These are phyloP conservation scores for Pogostemon cablin DNA, from an alignment of 257 asterid species.

Conservation along the genomic window DNA sequence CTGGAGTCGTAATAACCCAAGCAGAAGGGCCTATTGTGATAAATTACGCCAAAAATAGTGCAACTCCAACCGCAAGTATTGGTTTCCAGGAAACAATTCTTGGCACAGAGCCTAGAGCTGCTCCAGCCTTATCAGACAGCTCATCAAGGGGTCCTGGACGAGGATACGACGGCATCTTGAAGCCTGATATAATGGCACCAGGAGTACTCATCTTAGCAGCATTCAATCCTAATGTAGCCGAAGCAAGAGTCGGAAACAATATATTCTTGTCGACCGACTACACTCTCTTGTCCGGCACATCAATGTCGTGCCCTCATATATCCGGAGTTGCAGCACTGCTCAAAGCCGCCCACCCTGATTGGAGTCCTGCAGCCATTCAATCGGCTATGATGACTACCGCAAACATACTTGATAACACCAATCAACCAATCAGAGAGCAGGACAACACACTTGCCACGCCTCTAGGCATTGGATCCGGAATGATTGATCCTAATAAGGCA, in stretches of 20 bases:
- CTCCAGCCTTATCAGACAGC: slow-evolving; percentile 37
- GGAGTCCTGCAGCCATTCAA: slow-evolving; percentile 51
- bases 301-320: slow-evolving; percentile 53
- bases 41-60: slow-evolving; percentile 20
- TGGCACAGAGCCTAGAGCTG: slow-evolving; percentile 38
- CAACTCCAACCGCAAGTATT: slow-evolving; percentile 35
- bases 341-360: slow-evolving; percentile 48
- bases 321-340: slow-evolving; percentile 46
- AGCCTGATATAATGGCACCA: slow-evolving; percentile 55
- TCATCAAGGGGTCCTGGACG: slow-evolving; percentile 44
- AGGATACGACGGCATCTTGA: slow-evolving; percentile 38
- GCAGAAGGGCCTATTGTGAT: slow-evolving; percentile 27
- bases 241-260: slow-evolving; percentile 29
- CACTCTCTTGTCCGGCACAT: slow-evolving; percentile 42
- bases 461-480: slow-evolving; percentile 45
- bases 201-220: slow-evolving; percentile 49
- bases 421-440: slow-evolving; percentile 37
- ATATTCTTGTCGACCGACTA: slow-evolving; percentile 34
- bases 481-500: slow-evolving; percentile 46
- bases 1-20: slow-evolving; percentile 38
- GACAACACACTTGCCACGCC: slow-evolving; percentile 27
- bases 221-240: slow-evolving; percentile 7
- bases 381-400: slow-evolving; percentile 60
- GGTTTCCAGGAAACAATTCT: slow-evolving; percentile 41
- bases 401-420: slow-evolving; percentile 39